These are phyloP conservation scores for Inga oerstediana DNA, from an alignment of 306 rosid genomes.

Conservation along the genomic window DNA sequence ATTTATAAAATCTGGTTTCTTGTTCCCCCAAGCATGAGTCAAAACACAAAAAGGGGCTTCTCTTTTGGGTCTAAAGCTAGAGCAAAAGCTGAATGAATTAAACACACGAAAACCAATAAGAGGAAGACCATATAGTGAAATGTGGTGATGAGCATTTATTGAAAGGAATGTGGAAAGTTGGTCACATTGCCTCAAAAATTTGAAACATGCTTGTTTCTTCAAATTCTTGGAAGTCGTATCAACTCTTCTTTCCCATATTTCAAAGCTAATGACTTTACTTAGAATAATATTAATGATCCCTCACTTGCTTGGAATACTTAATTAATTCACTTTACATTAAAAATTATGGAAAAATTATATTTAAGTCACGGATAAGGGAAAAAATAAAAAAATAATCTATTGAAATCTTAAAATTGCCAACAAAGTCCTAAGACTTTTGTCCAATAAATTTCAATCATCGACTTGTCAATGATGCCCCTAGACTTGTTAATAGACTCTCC, in stretches of 20 bases:
- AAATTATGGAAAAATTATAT: no score
- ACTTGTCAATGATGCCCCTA: no score
- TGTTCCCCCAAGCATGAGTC: background rate
- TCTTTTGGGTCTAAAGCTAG: background rate
- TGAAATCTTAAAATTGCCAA: no score
- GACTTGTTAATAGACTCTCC: no score
- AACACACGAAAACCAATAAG: slow-evolving; percentile 1
- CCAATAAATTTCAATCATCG: no score
- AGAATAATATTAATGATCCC: background rate
- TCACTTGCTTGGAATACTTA: background rate
- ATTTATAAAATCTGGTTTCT: no score
- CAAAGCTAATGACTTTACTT: background rate
- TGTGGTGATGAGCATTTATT: background rate
- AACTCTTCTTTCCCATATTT: slow-evolving; percentile 7
- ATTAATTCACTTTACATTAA: background rate
- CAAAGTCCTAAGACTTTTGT: no score
- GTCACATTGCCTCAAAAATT: slow-evolving; percentile 15
- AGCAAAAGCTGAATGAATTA: background rate
- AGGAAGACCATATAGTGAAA: background rate
- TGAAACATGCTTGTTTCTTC: slow-evolving; percentile 12
- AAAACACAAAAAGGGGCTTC: background rate
- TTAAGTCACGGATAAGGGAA: no score
- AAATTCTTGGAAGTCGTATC: slow-evolving; percentile 4
- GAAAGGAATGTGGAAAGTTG: background rate
- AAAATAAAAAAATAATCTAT: no score